Base-by-base conservation (phyloP, 129 eudicot species). In the Arctium lappa region DNA sequence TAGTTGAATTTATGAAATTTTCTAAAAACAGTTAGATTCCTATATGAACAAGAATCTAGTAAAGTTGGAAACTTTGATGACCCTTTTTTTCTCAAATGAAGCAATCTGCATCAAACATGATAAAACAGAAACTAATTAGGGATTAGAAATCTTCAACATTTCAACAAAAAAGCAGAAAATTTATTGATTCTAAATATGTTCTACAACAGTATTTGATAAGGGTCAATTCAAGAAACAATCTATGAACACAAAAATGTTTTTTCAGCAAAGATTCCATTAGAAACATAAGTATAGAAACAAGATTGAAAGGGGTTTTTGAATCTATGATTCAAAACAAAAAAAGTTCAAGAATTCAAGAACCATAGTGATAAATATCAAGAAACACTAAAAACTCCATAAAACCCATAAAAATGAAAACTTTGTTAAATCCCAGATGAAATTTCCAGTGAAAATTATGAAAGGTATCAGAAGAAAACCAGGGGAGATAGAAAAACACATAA, bases 71-170 rank as follows among this genome's bases (percentile, higher is more conserved):
- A 16, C 27, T 4, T 39, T 34, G 7, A 36, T 40, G 4, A 36
- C 36, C 32, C 8, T 30, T 31, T 30, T 31, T 3, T 3, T 13
- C 9, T 27, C 1, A 15, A 11, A 18, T 30, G 44, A 86, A 86
- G 40, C 73, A 81, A 82, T 84, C 88, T 89, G 90, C 84, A 72
- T 2, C n/a, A 71, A 80, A 74, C 38, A 75, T 13, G 68, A 48
- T 29, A 85, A 53, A 74, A 36, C 38, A 50, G 30, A 80, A 73
- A 72, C 46, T 40, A 46, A 36, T 74, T 48, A 62, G 37, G 63
- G 68, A 69, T n/a, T 46, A 31, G 15, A 79, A 70, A 79, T 83
- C 82, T 80, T 80, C 22, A 84, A 6, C 12, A 70, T 66, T 77
- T 73, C 62, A 22, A 42, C 60, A 22, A 18, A 75, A 73, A 76